These are phyloP conservation scores for Candida oleophila DNA, from an alignment of 805 yeast genomes.

Conservation along the genomic window DNA sequence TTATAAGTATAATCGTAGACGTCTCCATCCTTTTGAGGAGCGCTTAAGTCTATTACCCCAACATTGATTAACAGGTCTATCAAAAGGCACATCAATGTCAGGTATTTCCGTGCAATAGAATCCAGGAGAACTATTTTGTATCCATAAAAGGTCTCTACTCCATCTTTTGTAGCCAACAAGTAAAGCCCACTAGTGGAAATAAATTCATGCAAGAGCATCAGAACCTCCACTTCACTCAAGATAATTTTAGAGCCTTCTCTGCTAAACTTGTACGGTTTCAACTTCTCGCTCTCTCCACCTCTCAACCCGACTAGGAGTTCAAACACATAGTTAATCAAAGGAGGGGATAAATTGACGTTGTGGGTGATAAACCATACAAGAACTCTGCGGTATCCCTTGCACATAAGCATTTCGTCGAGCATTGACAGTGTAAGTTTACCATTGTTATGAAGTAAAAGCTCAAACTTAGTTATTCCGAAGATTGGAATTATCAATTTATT, in stretches of 20 bases:
- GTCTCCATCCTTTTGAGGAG: conserved; percentile 15
- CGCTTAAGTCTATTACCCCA: conserved; percentile 43
- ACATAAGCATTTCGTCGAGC: conserved; percentile 72
- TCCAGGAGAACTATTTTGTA: conserved; percentile 28
- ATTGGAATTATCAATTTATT: conserved; percentile 31
- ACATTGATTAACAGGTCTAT: conserved; percentile 49
- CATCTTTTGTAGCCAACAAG: conserved; percentile 27
- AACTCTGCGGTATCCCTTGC: conserved; percentile 59
- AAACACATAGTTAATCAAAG: conserved; percentile 60
- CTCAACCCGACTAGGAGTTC: conserved; percentile 58
- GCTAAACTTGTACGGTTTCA: conserved; percentile 43
- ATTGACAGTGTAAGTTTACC: conserved; percentile 53
- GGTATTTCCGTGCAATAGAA: conserved; percentile 38
- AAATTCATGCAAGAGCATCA: conserved; percentile 71
- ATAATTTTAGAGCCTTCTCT: conserved; percentile 51
- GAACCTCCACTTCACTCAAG: conserved; percentile 58
- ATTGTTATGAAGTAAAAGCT: conserved; percentile 50
- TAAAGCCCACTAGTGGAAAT: conserved; percentile 48
- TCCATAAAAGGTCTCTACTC: conserved; percentile 28
- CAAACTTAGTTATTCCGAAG: conserved; percentile 43
- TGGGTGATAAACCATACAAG: conserved; percentile 70
- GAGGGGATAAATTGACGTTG: conserved; percentile 49
- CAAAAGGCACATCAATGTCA: conserved; percentile 63
- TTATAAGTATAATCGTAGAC: conserved; percentile 57
- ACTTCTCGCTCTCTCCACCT: conserved; percentile 37